Conservation (phyloP, 2,329 filamentous ascomycete species). For the Grosmannia serpens region DNA sequence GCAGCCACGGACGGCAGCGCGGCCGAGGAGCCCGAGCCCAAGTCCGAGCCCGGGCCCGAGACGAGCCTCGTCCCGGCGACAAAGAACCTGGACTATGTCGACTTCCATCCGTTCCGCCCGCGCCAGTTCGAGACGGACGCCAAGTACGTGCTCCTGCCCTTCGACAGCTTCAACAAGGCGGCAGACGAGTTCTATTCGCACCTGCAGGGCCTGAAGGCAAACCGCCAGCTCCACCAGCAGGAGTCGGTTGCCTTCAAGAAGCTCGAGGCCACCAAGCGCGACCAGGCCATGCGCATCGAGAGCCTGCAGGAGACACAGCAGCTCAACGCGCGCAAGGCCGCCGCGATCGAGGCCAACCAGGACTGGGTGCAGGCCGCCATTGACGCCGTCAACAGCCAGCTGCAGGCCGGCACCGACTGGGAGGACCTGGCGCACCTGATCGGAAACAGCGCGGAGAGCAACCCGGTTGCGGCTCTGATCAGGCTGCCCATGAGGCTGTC, state of each 20-base stretch:
- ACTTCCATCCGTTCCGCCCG: conserved; percentile 89
- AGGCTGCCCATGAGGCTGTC: conserved; percentile 76
- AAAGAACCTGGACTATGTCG: conserved; percentile 62
- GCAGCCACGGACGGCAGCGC: not conserved
- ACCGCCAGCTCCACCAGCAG: conserved; percentile 70
- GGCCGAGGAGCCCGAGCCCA: not conserved
- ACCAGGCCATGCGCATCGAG: conserved; percentile 76
- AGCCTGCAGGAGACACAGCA: conserved; percentile 72
- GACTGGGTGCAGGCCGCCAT: conserved; percentile 88
- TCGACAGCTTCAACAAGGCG: conserved; percentile 79
- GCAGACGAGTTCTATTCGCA: conserved; percentile 98
- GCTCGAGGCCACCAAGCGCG: conserved; percentile 69
- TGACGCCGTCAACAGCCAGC: conserved; percentile 82
- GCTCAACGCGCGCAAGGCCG: conserved; percentile 76
- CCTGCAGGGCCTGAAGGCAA: conserved; percentile 83
- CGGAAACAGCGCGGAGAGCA: conserved; percentile 73
- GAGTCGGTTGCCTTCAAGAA: conserved; percentile 75
- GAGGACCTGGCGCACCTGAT: conserved; percentile 80
- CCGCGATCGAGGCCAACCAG: conserved; percentile 80
- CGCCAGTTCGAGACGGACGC: conserved; percentile 62
- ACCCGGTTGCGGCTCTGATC: conserved; percentile 79
- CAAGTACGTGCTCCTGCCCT: conserved; percentile 57
- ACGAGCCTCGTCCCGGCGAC: not conserved
- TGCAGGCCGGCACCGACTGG: conserved; percentile 96
- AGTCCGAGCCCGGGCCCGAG: not conserved